A percentile compares a stretch with the other conserved stretches of the same genome.
Evolutionary conservation across 78 protist genomes (phyloP).

Genomic region (Ministeria vibrans): DNA sequence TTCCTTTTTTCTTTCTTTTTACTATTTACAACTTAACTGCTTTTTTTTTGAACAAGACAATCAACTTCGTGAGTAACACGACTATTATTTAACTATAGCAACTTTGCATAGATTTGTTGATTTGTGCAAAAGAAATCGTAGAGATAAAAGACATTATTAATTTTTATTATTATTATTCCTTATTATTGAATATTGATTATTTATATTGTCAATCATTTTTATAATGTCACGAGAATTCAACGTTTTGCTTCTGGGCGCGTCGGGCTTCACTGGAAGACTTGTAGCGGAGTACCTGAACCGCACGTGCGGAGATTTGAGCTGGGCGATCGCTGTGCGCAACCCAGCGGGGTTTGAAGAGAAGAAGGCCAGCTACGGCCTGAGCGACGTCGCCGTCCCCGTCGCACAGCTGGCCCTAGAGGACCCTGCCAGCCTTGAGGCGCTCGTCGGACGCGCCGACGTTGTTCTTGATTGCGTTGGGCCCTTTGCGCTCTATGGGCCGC

Average conservation of each 20-base stretch:
- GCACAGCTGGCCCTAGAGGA: not conserved
- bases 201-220: no score
- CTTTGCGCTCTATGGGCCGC: not conserved
- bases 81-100: no score
- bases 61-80: no score
- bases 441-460: not conserved
- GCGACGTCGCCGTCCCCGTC: not conserved
- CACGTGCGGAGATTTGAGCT: no score
- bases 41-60: no score
- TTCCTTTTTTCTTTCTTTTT: no score
- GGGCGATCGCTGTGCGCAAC: not conserved
- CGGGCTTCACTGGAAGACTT: constrained; percentile 23
- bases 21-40: no score
- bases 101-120: no score
- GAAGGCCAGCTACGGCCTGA: not conserved
- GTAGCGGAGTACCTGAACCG: constrained; percentile 13
- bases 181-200: no score
- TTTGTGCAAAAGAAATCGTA: no score
- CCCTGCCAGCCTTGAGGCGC: not conserved
- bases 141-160: no score
- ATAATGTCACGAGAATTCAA: constrained; percentile 8
- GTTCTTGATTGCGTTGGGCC: constrained; percentile 11
- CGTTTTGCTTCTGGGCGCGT: constrained; percentile 13
- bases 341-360: not conserved
- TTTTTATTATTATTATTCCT: no score